These are phyloP conservation scores for Mycena sp. DNA, from an alignment of 1,284 basidiomycete genomes.

Conservation along the genomic window DNA sequence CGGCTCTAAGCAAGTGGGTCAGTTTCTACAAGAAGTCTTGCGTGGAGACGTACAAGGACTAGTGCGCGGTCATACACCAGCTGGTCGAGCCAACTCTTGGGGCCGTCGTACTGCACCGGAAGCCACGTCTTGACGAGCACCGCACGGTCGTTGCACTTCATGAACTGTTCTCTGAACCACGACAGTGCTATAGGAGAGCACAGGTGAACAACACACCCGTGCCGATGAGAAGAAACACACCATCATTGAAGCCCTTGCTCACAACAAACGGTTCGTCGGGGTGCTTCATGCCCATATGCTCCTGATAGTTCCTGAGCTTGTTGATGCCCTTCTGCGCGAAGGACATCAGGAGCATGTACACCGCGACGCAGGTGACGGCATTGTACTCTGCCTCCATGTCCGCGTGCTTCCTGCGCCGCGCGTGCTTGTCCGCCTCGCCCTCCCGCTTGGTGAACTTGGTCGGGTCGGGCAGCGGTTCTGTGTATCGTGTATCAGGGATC, in stretches of 20 bases:
- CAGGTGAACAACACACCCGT: conserved; percentile 6
- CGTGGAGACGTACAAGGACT: conserved; percentile 59
- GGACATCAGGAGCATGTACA: conserved; percentile 93
- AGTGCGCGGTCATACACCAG: conserved; percentile 85
- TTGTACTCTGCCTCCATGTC: conserved; percentile 82
- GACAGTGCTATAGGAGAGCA: conserved; percentile 57
- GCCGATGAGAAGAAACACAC: conserved; percentile 48
- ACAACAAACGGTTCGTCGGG: conserved; percentile 75
- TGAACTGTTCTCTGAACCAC: conserved; percentile 83
- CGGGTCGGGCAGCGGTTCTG: conserved; percentile 81
- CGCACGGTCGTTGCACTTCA: conserved; percentile 80
- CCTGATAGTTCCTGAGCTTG: conserved; percentile 72
- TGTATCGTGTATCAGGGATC: conserved; percentile 2
- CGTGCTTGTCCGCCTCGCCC: conserved; percentile 77
- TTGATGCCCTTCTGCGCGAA: conserved; percentile 95
- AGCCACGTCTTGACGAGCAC: conserved; percentile 85
- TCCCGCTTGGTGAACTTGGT: conserved; percentile 73
- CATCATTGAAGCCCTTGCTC: conserved; percentile 82
- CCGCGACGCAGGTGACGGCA: conserved; percentile 84
- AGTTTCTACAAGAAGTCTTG: neutral
- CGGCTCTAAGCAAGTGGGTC: conserved; percentile 70
- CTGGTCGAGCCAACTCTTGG: conserved; percentile 81
- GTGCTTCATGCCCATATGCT: conserved; percentile 80
- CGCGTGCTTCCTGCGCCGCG: conserved; percentile 69
- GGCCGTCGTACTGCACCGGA: conserved; percentile 74